These are phyloP conservation scores for Paxillus involutus DNA, from an alignment of 768 basidiomycete genomes.

Conservation along the genomic window DNA sequence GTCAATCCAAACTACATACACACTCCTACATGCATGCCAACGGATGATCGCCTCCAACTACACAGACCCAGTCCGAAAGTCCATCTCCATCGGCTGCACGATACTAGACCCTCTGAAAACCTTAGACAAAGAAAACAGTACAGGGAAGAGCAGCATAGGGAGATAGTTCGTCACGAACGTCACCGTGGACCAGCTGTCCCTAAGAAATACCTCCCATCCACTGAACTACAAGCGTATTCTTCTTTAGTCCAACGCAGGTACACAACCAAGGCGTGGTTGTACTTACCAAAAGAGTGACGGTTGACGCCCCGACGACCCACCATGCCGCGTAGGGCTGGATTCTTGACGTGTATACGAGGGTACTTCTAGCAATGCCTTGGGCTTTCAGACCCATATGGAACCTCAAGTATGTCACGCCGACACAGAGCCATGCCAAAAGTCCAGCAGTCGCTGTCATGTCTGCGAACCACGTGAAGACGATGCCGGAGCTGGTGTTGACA, in stretches of 20 bases:
- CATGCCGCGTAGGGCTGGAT: slow-evolving; percentile 38
- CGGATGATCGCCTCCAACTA: background rate
- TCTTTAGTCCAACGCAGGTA: background rate
- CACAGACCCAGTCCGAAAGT: background rate
- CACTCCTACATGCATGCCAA: background rate
- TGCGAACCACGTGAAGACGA: slow-evolving; percentile 36
- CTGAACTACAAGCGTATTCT: slow-evolving; percentile 21
- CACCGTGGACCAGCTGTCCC: slow-evolving; percentile 7
- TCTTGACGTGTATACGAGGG: slow-evolving; percentile 40
- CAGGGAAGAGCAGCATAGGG: slow-evolving; percentile 37
- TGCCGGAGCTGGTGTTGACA: slow-evolving; percentile 6
- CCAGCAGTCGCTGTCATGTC: slow-evolving; percentile 18
- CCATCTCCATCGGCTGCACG: slow-evolving; percentile 1
- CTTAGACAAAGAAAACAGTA: slow-evolving; percentile 35
- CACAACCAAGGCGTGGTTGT: background rate
- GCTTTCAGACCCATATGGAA: slow-evolving; percentile 40
- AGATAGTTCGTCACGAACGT: slow-evolving; percentile 37
- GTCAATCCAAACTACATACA: too few relatives aligned
- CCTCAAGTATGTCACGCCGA: slow-evolving; percentile 40
- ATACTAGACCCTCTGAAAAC: background rate
- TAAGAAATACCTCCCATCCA: slow-evolving; percentile 17
- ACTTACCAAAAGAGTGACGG: slow-evolving; percentile 8
- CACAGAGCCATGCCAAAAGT: slow-evolving; percentile 37
- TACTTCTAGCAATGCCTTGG: slow-evolving; percentile 44
- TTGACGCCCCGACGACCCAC: slow-evolving; percentile 33